phyloP scores from a whole-genome alignment of 1,284 basidiomycete species.

The Trametes polyzona region DNA sequence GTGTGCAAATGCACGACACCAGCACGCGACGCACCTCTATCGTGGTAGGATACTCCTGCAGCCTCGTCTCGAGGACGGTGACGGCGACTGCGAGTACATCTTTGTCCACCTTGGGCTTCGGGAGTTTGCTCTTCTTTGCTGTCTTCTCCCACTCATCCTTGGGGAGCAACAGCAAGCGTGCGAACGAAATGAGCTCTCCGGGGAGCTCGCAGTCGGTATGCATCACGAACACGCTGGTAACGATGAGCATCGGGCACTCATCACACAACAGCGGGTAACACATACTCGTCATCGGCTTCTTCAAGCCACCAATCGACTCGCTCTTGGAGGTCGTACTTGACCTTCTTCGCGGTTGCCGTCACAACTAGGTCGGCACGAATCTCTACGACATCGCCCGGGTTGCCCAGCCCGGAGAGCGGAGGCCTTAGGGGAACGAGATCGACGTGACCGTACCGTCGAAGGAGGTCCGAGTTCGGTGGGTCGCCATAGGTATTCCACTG shows the following conservation, averaged over 20 bases:
- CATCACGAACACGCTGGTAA: slow-evolving; percentile 61
- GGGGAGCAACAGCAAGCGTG: slow-evolving; percentile 68
- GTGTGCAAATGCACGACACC: no score
- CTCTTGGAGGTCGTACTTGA: slow-evolving; percentile 43
- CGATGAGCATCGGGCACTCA: slow-evolving; percentile 1
- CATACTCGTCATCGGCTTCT: slow-evolving; percentile 89
- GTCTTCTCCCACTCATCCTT: slow-evolving; percentile 68
- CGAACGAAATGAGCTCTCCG: slow-evolving; percentile 69
- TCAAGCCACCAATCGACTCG: slow-evolving; percentile 93
- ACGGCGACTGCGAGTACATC: slow-evolving; percentile 50
- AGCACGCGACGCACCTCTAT: slow-evolving; percentile 51
- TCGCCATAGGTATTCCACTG: slow-evolving; percentile 97
- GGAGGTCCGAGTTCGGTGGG: slow-evolving; percentile 92
- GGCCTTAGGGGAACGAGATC: slow-evolving; percentile 68
- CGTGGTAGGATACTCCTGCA: slow-evolving; percentile 60
- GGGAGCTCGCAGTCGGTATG: slow-evolving; percentile 63
- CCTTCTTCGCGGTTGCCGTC: slow-evolving; percentile 42
- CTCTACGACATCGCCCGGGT: slow-evolving; percentile 89
- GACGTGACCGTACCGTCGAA: slow-evolving; percentile 93
- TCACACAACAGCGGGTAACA: slow-evolving; percentile 21
- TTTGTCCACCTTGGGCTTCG: slow-evolving; percentile 70
- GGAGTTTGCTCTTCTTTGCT: slow-evolving; percentile 73
- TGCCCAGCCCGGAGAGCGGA: slow-evolving; percentile 52
- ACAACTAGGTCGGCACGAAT: slow-evolving; percentile 82
- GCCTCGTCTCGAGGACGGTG: slow-evolving; percentile 53